Evolutionary conservation across 805 yeast genomes (phyloP), one percentile per base, ranked within the genome.

Genomic region (Starmerella riodocensis): DNA sequence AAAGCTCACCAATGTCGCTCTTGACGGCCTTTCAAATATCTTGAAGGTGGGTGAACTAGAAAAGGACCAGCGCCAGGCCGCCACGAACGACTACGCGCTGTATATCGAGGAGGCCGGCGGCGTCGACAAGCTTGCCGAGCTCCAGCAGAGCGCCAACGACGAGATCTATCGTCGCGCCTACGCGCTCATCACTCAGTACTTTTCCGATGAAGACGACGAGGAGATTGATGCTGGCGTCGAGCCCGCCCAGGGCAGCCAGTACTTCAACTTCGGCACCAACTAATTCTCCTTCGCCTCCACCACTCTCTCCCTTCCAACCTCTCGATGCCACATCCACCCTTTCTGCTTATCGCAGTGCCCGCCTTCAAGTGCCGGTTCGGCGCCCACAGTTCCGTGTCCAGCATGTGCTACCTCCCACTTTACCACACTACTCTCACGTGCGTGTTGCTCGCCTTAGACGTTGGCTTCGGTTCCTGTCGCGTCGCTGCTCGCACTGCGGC

Each of bases 71-170:
- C 69, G 73, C 43, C 81, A 79, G 41, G 59, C 76, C 14, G 61
- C 69, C 36, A 70, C 76, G 54, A 91, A 91, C 63, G 83, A 81
- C 60, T 79, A 86, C 58, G 94, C 97, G 21, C 71, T 85, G 47
- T 84, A 64, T 64, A 81, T 91, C 57, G 98, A 91, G 66, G 96
- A 88, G 61, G 96, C 96, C 32, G 97, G 96, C 54, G 98, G 98
- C 47, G 79, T 85, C 76, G 97, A 91, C 61, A 86, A 83, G 67
- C 88, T 91, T 53, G 79, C 80, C 62, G 84, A 82, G 46, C 81
- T 94, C 59, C 98, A 91, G 69, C 74, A 71, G 59, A 85, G 83
- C 64, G 82, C 76, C 56, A 91, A 88, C 63, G 93, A 88, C 58
- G 82, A 78, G 57, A 82, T 91, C 56, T 91, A 91, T 63, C 74